Percentiles rank a stretch among this genome's conserved stretches.
These are phyloP conservation scores for Prunus davidiana DNA, from an alignment of 306 rosid genomes.

Conservation along the genomic window DNA sequence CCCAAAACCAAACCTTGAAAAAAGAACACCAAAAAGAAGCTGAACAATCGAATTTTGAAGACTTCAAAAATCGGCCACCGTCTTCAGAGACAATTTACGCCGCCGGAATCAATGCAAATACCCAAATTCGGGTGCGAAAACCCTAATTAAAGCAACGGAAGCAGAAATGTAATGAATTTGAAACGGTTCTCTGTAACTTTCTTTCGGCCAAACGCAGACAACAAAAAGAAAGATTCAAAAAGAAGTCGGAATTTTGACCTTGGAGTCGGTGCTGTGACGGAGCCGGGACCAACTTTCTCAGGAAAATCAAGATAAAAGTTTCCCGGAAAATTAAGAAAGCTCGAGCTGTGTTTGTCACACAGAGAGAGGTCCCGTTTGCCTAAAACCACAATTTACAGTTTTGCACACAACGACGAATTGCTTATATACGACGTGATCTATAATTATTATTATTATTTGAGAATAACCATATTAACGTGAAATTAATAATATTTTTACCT, in stretches of 20 bases:
- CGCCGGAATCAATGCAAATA: not conserved
- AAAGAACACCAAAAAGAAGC: not conserved
- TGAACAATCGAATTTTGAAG: constrained; percentile 5
- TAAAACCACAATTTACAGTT: not conserved
- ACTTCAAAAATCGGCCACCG: not conserved
- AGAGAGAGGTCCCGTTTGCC: not conserved
- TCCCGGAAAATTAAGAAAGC: constrained; percentile 9
- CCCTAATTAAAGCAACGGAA: constrained; percentile 13
- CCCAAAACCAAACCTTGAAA: constrained; percentile 16
- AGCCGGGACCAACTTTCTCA: not conserved
- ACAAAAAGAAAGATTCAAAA: not conserved
- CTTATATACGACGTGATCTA: not conserved
- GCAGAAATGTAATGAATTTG: constrained; percentile 5
- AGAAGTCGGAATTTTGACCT: constrained; percentile 1
- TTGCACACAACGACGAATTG: not conserved
- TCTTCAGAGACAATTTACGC: not conserved
- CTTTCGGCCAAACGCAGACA: not conserved
- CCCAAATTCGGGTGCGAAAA: constrained; percentile 14
- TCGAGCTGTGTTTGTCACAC: constrained; percentile 15
- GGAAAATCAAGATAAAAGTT: not conserved
- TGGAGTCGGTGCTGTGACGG: not conserved
- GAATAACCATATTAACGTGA: not conserved
- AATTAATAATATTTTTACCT: not conserved
- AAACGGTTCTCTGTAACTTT: not conserved
- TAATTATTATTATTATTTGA: not conserved